These are phyloP conservation scores for Scedosporium minutisporum DNA, from an alignment of 2,329 filamentous ascomycete genomes.

Conservation along the genomic window DNA sequence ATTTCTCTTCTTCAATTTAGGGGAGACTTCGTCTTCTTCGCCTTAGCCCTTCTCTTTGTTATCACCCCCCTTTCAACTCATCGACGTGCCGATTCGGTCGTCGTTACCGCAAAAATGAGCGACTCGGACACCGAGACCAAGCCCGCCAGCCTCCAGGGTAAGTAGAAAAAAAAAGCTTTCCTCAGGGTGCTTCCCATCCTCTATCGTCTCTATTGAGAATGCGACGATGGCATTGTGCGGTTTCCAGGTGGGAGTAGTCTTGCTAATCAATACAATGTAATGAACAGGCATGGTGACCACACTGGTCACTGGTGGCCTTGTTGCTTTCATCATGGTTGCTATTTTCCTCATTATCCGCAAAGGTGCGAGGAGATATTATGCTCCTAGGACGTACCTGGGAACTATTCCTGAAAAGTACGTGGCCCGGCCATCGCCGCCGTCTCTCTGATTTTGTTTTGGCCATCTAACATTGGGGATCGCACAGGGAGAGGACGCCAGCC, in stretches of 20 bases:
- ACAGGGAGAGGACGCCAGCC: constrained; percentile 45
- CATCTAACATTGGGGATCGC: not conserved
- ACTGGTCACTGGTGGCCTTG: constrained; percentile 37
- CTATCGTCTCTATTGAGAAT: too few relatives aligned
- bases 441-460: not conserved
- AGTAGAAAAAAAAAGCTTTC: not conserved
- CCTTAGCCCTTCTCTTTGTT: too few relatives aligned
- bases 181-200: not conserved
- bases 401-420: constrained; percentile 31
- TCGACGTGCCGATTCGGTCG: not conserved
- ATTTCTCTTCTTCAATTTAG: too few relatives aligned
- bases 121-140: not conserved
- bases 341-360: constrained; percentile 36
- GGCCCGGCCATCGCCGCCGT: not conserved
- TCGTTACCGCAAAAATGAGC: not conserved
- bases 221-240: not conserved
- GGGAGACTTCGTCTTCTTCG: too few relatives aligned
- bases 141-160: constrained; percentile 5
- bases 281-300: constrained; percentile 30
- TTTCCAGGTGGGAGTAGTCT: not conserved
- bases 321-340: constrained; percentile 28
- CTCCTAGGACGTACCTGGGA: constrained; percentile 39
- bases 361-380: constrained; percentile 37
- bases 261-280: not conserved
- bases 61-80: not conserved